Evolutionary conservation across 2,329 filamentous ascomycete genomes (phyloP).

Genomic region (Phyllosticta citribraziliensis): DNA sequence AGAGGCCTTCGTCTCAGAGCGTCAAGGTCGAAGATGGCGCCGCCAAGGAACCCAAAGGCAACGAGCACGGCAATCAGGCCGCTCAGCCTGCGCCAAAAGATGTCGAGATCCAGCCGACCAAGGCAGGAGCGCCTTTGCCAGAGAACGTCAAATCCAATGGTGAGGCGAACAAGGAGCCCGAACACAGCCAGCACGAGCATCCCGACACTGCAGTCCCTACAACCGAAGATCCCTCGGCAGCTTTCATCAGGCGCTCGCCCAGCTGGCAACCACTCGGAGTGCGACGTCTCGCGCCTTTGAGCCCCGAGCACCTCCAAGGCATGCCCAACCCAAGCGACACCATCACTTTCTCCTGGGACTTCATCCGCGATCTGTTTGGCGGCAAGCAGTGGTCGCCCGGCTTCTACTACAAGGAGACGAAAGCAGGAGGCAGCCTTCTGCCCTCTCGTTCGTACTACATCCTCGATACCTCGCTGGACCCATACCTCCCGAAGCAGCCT

Average conservation of each 20-base stretch:
- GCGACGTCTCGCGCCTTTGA: conserved; percentile 19
- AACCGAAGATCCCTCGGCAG: conserved; percentile 14
- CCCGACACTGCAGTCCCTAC: conserved; percentile 7
- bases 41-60: neutral
- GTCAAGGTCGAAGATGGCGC: too few relatives aligned
- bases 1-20: too few relatives aligned
- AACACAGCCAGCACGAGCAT: neutral
- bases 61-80: neutral
- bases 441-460: conserved; percentile 33
- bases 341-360: conserved; percentile 28
- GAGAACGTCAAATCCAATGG: too few relatives aligned
- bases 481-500: conserved; percentile 31
- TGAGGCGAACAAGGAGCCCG: neutral
- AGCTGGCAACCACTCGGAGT: conserved; percentile 30
- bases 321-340: conserved; percentile 18
- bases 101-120: neutral
- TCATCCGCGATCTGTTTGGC: conserved; percentile 27
- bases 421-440: conserved; percentile 17
- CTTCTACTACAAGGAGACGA: conserved; percentile 25
- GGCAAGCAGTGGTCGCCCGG: conserved; percentile 33
- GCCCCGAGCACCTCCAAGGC: conserved; percentile 1
- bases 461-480: conserved; percentile 28
- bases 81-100: neutral
- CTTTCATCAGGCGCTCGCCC: neutral
- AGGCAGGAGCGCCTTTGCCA: neutral